Evolutionary conservation across 75 land plant species (phyloP), one percentile per base, ranked within the genome.

Genomic region (Ceratopteris richardii): DNA sequence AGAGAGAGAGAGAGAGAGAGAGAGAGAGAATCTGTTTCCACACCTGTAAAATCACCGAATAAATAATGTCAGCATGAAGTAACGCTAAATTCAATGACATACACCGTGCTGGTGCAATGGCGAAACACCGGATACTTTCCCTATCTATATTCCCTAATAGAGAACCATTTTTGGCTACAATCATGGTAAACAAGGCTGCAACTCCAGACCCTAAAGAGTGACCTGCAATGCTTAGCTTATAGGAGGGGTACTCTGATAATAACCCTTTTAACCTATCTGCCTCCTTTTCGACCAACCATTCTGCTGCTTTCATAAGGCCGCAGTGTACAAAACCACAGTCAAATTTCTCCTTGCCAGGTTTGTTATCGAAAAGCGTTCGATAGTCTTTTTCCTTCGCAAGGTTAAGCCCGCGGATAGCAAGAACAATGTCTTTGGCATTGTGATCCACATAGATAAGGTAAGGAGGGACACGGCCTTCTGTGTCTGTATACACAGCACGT

Each of bases 171-270:
- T 84, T 75, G 9, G 67, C 80, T 30, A 74, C 81, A n/a, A 84
- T 51, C 21, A 84, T 31, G n/a, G 88, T 61, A 59, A 84, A 18
- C 67, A 91, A 37, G 21, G 97, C 60, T 12, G 88, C 97, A 52
- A 91, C 78, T 19, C 97, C 97, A 2, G 97, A 84, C 2, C 97
- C 97, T 41, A 91, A 58, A 21, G 97, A 91, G 33, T 91, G 97
- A n/a, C 97, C 97, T 12, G 78, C 86, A 47, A 87, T 75, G 12
- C 70, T 75, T 70, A 91, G 63, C 31, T 40, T 62, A 41, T 80
- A 84, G 0, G 54, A 30, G 36, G 64, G 56, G 27, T 66, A 30
- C 20, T 58, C 31, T 33, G 29, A 26, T 1, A 59, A 22, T 28
- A 64, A 26, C n/a, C 51, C 21, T 9, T 37, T 33, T 42, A 65